A percentile compares a stretch with the other conserved stretches of the same genome.
phyloP scores from a whole-genome alignment of 176 grass and related monocot genomes.

The Poa annua region DNA sequence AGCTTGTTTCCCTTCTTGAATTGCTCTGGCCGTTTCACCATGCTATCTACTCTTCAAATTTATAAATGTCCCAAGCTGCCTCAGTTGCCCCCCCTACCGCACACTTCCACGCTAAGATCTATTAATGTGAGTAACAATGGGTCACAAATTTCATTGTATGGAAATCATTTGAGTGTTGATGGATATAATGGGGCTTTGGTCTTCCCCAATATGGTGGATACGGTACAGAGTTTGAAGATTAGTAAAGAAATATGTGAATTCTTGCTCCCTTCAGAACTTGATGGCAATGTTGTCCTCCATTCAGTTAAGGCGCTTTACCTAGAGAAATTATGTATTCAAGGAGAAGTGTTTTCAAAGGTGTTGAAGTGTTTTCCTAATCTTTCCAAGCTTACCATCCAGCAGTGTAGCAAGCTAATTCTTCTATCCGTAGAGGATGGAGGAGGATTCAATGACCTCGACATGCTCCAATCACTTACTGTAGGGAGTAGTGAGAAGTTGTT shows the following conservation, averaged over 20 bases:
- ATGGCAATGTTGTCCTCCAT: not conserved
- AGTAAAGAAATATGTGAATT: rapidly evolving
- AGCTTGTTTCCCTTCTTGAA: not conserved
- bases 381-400: rapidly evolving
- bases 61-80: not conserved
- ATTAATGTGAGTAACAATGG: rapidly evolving
- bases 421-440: not conserved
- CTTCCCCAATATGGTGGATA: conserved; percentile 1
- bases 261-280: not conserved
- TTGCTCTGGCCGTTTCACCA: not conserved
- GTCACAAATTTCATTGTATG: not conserved
- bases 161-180: not conserved
- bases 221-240: not conserved
- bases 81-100: not conserved
- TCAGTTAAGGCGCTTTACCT: not conserved
- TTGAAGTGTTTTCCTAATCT: not conserved
- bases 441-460: not conserved
- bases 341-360: not conserved
- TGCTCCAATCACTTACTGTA: not conserved
- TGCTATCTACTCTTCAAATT: not conserved
- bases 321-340: not conserved
- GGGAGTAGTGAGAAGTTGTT: not conserved
- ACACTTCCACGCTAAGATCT: not conserved
- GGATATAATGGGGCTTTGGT: not conserved
- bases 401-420: not conserved